These are phyloP conservation scores for Silybum marianum DNA, from an alignment of 129 eudicot genomes.

Conservation along the genomic window DNA sequence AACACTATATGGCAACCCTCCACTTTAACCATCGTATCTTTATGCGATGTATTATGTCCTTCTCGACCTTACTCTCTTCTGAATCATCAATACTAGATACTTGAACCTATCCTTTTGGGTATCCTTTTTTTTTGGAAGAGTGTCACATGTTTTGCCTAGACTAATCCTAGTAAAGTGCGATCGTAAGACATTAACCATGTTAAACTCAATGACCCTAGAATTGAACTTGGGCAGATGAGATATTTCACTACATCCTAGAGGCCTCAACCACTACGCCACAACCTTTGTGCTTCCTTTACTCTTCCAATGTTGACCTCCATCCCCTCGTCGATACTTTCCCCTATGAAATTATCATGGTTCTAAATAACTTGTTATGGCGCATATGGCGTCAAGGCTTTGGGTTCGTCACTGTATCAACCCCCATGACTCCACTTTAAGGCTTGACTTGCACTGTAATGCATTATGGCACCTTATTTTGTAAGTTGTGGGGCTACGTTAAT, in stretches of 20 bases:
- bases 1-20: background rate
- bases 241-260: too few species aligned
- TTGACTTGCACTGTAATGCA: too few species aligned
- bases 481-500: too few species aligned
- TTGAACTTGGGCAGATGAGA: too few species aligned
- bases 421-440: too few species aligned
- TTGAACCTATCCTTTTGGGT: background rate
- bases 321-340: background rate
- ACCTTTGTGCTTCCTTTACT: background rate
- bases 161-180: too few species aligned
- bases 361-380: too few species aligned
- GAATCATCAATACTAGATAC: background rate
- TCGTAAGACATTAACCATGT: background rate
- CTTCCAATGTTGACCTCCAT: background rate
- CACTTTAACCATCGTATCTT: background rate
- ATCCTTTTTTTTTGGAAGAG: background rate
- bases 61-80: background rate
- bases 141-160: background rate
- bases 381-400: too few species aligned
- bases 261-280: background rate
- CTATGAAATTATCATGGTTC: too few species aligned
- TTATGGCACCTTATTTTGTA: too few species aligned
- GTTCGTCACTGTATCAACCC: too few species aligned
- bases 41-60: background rate
- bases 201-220: too few species aligned